A percentile compares a stretch with the other conserved stretches of the same genome.
Evolutionary conservation across 768 basidiomycete genomes (phyloP).

Genomic region (Pholiota conissans): DNA sequence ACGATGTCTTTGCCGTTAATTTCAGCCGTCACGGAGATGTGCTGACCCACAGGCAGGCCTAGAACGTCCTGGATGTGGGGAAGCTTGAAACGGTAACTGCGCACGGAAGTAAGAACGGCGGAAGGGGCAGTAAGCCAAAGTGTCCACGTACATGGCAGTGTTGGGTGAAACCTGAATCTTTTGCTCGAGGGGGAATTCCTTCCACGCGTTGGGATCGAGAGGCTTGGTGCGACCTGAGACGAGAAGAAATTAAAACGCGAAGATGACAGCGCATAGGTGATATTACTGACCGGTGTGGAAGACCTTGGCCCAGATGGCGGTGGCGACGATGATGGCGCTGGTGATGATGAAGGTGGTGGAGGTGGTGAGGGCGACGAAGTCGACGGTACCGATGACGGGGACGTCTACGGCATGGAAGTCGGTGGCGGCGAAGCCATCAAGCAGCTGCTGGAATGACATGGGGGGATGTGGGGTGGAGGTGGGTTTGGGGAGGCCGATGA

Average conservation of each 20-base stretch:
- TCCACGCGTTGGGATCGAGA: conserved; percentile 76
- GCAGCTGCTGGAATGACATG: conserved; percentile 21
- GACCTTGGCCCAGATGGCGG: conserved; percentile 55
- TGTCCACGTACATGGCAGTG: conserved; percentile 78
- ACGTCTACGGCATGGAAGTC: conserved; percentile 34
- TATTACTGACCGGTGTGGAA: conserved; percentile 38
- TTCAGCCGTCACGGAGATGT: conserved; percentile 88
- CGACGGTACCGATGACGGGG: conserved; percentile 34
- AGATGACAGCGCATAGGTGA: conserved; percentile 7
- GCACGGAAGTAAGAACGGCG: conserved; percentile 6
- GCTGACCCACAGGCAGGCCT: conserved; percentile 95
- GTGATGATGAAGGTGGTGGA: conserved; percentile 54
- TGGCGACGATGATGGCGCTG: conserved; percentile 47
- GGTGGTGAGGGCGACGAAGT: conserved; percentile 35
- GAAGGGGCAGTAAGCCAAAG: neutral
- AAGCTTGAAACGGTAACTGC: conserved; percentile 89
- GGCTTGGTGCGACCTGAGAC: conserved; percentile 59
- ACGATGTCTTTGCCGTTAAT: conserved; percentile 89
- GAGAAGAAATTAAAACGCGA: conserved; percentile 14
- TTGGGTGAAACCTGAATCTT: conserved; percentile 91
- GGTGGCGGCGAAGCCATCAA: conserved; percentile 14
- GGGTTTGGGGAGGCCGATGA: conserved; percentile 52
- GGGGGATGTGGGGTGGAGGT: conserved; percentile 8
- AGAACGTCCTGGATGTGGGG: conserved; percentile 75
- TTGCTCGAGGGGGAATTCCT: conserved; percentile 76